These are phyloP conservation scores for Bolboschoenus planiculmis DNA, from an alignment of 176 grass and related monocot genomes.

Conservation along the genomic window DNA sequence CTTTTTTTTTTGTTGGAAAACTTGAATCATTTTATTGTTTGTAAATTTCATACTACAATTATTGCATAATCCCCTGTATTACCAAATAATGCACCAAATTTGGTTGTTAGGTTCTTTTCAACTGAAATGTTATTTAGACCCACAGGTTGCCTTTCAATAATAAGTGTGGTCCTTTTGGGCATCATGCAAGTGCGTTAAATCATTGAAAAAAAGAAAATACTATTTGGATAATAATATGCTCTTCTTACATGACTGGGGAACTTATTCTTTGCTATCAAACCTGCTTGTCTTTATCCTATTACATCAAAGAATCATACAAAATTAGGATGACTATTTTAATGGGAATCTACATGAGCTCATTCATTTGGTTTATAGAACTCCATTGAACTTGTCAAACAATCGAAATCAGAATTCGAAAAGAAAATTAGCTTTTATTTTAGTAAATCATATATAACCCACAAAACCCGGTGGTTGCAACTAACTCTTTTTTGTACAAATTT, in stretches of 20 bases:
- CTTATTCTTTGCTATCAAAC: conserved; percentile 13
- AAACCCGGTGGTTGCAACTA: not conserved
- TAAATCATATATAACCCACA: not conserved
- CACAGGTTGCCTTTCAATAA: not conserved
- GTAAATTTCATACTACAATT: not conserved
- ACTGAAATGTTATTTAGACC: not conserved
- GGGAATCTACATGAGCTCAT: not conserved
- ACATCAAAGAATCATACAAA: not conserved
- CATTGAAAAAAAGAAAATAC: not conserved
- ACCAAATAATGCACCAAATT: not conserved
- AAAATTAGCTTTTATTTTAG: not conserved
- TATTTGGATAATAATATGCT: conserved; percentile 8
- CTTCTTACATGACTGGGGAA: not conserved
- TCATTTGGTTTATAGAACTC: not conserved
- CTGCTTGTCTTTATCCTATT: not conserved
- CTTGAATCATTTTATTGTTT: not conserved
- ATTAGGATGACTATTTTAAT: not conserved
- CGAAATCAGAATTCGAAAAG: not conserved
- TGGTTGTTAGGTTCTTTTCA: not conserved
- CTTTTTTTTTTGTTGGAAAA: not conserved
- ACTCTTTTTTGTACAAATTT: not conserved
- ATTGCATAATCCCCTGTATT: not conserved
- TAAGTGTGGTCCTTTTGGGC: not conserved
- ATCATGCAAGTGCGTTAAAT: not conserved
- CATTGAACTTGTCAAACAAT: not conserved